These are phyloP conservation scores for Geotrichum klebahnii DNA, from an alignment of 1,139 yeast genomes.

Conservation along the genomic window DNA sequence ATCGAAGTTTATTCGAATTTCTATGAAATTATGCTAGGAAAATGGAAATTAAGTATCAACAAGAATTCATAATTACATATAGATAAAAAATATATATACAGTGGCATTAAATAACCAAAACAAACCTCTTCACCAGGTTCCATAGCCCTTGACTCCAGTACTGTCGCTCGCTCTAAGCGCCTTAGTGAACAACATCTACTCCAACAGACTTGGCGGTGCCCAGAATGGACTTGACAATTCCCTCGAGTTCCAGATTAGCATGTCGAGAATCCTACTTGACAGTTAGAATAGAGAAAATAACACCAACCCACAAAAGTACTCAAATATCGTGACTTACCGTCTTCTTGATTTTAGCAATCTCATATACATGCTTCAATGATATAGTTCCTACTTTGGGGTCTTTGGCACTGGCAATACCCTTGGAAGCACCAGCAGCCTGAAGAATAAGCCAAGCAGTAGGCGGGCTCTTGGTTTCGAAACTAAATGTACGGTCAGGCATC, in stretches of 20 bases:
- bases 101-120: no score
- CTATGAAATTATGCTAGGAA: no score
- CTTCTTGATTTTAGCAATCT: slow-evolving; percentile 89
- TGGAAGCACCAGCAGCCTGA: slow-evolving; percentile 77
- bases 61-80: no score
- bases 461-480: slow-evolving; percentile 85
- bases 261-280: slow-evolving; percentile 60
- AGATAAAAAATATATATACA: not conserved
- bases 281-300: not conserved
- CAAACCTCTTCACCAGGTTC: not conserved
- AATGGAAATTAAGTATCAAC: no score
- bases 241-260: slow-evolving; percentile 62
- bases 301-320: not conserved
- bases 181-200: slow-evolving; percentile 66
- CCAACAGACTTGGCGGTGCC: slow-evolving; percentile 89
- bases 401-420: slow-evolving; percentile 65
- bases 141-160: no score
- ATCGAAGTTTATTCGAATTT: no score
- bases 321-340: slow-evolving; percentile 37
- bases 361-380: slow-evolving; percentile 84
- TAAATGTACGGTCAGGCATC: slow-evolving; percentile 86
- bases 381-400: slow-evolving; percentile 64
- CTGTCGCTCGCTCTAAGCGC: no score
- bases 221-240: slow-evolving; percentile 75
- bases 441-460: slow-evolving; percentile 83